These are phyloP conservation scores for Sporothrix inflata DNA, from an alignment of 2,329 filamentous ascomycete genomes.

Conservation along the genomic window DNA sequence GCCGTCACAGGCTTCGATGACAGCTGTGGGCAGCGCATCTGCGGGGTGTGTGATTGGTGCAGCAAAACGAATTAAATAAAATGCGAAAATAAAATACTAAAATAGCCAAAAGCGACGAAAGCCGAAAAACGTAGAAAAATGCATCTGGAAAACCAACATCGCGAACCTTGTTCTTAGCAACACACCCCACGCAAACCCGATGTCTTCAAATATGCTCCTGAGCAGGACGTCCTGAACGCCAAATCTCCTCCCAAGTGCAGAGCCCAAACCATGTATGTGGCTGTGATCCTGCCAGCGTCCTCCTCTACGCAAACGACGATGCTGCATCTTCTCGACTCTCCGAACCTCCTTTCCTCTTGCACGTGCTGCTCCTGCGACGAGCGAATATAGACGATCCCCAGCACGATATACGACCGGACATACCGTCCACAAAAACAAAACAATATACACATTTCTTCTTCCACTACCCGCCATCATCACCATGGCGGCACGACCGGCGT, in stretches of 20 bases:
- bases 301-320: not conserved
- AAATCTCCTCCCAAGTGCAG: not conserved
- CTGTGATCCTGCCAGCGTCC: not conserved
- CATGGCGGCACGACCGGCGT: not conserved
- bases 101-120: not conserved
- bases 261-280: not conserved
- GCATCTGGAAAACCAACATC: conserved; percentile 2
- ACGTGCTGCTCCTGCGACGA: not conserved
- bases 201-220: not conserved
- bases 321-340: not conserved
- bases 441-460: not conserved
- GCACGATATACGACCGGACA: not conserved
- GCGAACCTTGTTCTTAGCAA: not conserved
- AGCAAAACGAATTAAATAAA: not conserved
- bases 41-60: conserved; percentile 16
- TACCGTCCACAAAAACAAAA: too few relatives aligned
- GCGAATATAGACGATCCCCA: conserved; percentile 8
- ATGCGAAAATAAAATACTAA: conserved; percentile 10
- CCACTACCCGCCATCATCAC: not conserved
- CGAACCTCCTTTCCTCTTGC: not conserved
- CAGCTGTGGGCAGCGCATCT: conserved; percentile 7
- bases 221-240: not conserved
- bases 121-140: not conserved
- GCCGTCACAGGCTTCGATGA: not conserved
- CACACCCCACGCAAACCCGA: not conserved